Evolutionary conservation across 2,329 filamentous ascomycete species (phyloP).

Genomic region (Diplocarpon mali): DNA sequence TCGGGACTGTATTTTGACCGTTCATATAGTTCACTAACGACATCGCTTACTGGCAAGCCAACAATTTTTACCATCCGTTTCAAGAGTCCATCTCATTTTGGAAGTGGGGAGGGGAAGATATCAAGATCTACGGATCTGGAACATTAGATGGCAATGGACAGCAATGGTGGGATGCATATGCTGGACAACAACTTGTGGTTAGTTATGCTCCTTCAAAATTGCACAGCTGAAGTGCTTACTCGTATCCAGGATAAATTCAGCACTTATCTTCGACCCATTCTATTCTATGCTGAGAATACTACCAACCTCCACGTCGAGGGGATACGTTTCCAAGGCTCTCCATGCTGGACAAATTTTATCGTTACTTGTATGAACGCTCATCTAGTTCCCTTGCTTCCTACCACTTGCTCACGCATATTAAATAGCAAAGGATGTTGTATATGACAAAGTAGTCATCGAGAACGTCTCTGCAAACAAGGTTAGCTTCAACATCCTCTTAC

Average conservation of each 20-base stretch:
- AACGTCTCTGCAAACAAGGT: constrained; percentile 37
- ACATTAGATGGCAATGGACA: constrained; percentile 21
- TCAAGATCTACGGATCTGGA: constrained; percentile 47
- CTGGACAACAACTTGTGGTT: constrained; percentile 34
- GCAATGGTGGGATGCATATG: constrained; percentile 19
- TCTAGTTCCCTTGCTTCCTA: not conserved
- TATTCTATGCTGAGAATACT: constrained; percentile 51
- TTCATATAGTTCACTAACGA: constrained; percentile 45
- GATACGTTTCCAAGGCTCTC: constrained; percentile 48
- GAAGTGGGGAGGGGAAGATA: constrained; percentile 51
- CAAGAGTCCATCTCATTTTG: constrained; percentile 49
- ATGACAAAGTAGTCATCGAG: constrained; percentile 43
- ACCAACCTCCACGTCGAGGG: constrained; percentile 46
- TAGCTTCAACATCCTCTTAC: not conserved
- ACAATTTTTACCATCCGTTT: constrained; percentile 39
- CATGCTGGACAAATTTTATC: constrained; percentile 54
- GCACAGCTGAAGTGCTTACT: not conserved
- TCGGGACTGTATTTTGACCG: too few relatives aligned
- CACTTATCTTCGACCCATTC: constrained; percentile 44
- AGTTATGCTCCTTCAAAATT: not conserved
- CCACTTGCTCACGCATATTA: not conserved
- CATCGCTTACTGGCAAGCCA: constrained; percentile 52
- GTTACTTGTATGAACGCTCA: constrained; percentile 35
- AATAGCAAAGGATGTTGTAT: constrained; percentile 37
- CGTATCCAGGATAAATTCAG: constrained; percentile 36